These are phyloP conservation scores for Aristolochia californica DNA, from an alignment of 164 flowering plant genomes.

Conservation along the genomic window DNA sequence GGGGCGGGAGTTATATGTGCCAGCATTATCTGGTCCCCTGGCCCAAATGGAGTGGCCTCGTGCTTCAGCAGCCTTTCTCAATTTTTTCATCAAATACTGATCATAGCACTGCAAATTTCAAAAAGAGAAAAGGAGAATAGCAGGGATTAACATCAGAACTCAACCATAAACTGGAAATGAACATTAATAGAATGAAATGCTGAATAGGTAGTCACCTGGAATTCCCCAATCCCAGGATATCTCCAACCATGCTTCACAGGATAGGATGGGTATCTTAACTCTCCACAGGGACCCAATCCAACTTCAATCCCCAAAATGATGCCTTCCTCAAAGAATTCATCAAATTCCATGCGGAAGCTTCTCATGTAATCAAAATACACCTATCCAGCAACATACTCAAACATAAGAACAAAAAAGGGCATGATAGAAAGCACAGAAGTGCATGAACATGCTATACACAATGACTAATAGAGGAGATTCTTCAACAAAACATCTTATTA, in stretches of 20 bases:
- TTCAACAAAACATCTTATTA: too few species aligned
- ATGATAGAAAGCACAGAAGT: not conserved
- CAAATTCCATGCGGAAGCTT: slow-evolving; percentile 75
- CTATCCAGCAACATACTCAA: slow-evolving; percentile 20
- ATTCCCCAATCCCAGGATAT: slow-evolving; percentile 83
- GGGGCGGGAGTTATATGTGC: slow-evolving; percentile 72
- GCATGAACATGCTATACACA: not conserved
- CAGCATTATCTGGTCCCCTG: slow-evolving; percentile 82
- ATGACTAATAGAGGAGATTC: too few species aligned
- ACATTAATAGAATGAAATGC: not conserved
- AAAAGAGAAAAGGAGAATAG: not conserved
- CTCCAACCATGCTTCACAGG: slow-evolving; percentile 67
- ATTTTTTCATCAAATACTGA: slow-evolving; percentile 59
- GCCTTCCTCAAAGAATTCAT: slow-evolving; percentile 62
- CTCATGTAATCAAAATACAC: slow-evolving; percentile 90
- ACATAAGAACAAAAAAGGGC: not conserved
- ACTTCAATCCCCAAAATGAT: slow-evolving; percentile 63
- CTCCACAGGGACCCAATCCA: slow-evolving; percentile 88
- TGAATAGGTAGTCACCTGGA: slow-evolving; percentile 39
- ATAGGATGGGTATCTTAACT: slow-evolving; percentile 72
- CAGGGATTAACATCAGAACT: not conserved
- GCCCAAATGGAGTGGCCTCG: slow-evolving; percentile 90
- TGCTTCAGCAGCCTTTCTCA: slow-evolving; percentile 64
- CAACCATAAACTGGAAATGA: not conserved
- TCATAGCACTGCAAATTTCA: slow-evolving; percentile 57